These are phyloP conservation scores for Parietaria judaica DNA, from an alignment of 306 rosid genomes.

Conservation along the genomic window DNA sequence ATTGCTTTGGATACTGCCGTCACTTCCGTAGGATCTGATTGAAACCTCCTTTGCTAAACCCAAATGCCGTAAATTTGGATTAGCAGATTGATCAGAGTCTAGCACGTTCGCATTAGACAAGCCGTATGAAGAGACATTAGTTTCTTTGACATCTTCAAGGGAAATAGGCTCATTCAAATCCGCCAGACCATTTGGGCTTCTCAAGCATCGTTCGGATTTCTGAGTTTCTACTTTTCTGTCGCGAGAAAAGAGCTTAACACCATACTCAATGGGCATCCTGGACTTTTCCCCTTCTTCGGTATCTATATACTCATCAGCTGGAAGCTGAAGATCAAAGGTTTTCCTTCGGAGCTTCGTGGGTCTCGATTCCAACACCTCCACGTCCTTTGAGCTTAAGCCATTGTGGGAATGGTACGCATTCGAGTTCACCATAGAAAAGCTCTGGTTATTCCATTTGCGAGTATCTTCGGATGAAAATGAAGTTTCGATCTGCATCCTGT, in stretches of 20 bases:
- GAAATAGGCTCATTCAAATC: conserved; percentile 80
- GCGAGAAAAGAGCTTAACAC: conserved; percentile 28
- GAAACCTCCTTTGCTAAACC: conserved; percentile 45
- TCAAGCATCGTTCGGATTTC: conserved; percentile 33
- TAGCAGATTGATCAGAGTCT: conserved; percentile 31
- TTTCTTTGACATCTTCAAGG: conserved; percentile 65
- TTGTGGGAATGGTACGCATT: conserved; percentile 48
- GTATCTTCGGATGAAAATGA: conserved; percentile 53
- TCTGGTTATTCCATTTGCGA: conserved; percentile 47
- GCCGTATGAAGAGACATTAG: conserved; percentile 40
- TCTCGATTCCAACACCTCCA: conserved; percentile 63
- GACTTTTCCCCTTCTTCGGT: conserved; percentile 76
- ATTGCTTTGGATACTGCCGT: conserved; percentile 26
- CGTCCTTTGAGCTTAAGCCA: conserved; percentile 48
- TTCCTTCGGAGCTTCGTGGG: conserved; percentile 70
- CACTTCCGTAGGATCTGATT: conserved; percentile 34
- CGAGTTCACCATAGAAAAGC: conserved; percentile 45
- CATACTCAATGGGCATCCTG: conserved; percentile 31
- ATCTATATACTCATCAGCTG: conserved; percentile 73
- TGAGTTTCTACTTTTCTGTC: conserved; percentile 36
- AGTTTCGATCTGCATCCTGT: conserved; percentile 43
- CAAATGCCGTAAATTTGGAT: conserved; percentile 31
- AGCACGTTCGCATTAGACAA: conserved; percentile 34
- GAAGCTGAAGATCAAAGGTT: conserved; percentile 86
- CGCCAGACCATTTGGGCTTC: conserved; percentile 52